phyloP scores from a whole-genome alignment of 106 monocot species.

The Triglochin maritima region DNA sequence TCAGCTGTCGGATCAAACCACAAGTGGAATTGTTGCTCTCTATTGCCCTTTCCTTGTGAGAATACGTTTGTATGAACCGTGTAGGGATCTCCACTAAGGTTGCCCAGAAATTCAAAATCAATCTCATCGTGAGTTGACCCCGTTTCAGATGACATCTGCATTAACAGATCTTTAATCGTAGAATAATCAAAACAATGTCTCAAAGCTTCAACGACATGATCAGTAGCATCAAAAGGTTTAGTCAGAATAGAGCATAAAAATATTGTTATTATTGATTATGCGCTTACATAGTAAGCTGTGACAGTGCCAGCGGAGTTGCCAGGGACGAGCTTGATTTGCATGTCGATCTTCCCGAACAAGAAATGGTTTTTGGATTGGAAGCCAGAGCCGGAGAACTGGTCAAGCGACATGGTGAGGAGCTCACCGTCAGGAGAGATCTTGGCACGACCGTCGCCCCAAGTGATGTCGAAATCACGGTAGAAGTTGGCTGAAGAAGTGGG shows the following conservation, averaged over 20 bases:
- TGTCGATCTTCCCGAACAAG: background rate
- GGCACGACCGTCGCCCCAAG: slow-evolving; percentile 4
- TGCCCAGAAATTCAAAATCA: slow-evolving; percentile 18
- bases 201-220: too few species aligned
- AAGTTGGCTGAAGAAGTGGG: background rate
- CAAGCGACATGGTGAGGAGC: slow-evolving; percentile 3
- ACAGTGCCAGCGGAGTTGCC: too few species aligned
- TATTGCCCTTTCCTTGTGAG: slow-evolving; percentile 6
- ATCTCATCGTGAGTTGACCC: slow-evolving; percentile 9
- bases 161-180: too few species aligned
- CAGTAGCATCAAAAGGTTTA: too few species aligned
- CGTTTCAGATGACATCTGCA: background rate
- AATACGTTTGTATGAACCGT: slow-evolving; percentile 9
- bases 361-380: slow-evolving; percentile 3
- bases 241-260: too few species aligned
- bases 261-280: too few species aligned
- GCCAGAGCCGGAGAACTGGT: slow-evolving; percentile 2
- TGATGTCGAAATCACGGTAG: slow-evolving; percentile 6
- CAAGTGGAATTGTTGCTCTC: slow-evolving; percentile 8
- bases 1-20: slow-evolving; percentile 10
- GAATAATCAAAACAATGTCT: too few species aligned
- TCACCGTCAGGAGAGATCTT: background rate
- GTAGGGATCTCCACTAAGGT: slow-evolving; percentile 16
- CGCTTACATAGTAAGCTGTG: too few species aligned
- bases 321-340: too few species aligned